Base-by-base conservation (phyloP, 176 grass and related monocot species). In the Musa itinerans region DNA sequence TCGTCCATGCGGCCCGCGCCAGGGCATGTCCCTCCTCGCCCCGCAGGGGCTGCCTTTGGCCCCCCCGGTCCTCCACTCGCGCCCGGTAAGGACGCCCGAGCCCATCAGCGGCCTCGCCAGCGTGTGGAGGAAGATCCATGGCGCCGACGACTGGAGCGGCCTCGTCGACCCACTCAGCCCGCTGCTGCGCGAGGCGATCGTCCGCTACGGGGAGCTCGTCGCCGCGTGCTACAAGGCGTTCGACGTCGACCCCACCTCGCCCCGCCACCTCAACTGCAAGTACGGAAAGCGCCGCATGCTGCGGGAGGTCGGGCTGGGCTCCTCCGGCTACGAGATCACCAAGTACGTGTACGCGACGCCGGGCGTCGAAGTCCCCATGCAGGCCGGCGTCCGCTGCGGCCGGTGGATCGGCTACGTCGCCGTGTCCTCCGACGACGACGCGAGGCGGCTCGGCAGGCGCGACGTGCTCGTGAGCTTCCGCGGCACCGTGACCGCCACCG, bases 351-450 rank as follows among this genome's bases (percentile, higher is more conserved):
- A 74, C 53, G 53, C 22, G 0, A 56, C 72, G 72, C 53, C 52
- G 8, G 66, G 70, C 52, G 10, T 14, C 50, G 21, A 0, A 12
- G 8, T 55, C 21, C 23, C 7, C 52, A 10, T 2, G 12, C 16
- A 24, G 24, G 55, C 24, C 52, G 13, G 16, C 54, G 53, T 14
- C 12, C 14, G 22, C 26, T 12, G 54, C 6, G 73, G 54, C 7
- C 54, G 68, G 48, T 70, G 68, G 68, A 70, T 70, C 68, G 68
- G 68, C 7, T 70, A 70, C 68, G 68, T 70, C 8, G 68, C 68
- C 16, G 68, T 70, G 43, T 19, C 68, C 9, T 50, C 68, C 9
- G 65, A 68, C 26, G 25, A 34, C 12, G 34, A 5, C 9, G 48
- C 15, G 1, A 8, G 48, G 3, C 48, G 68, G 17, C 6, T 70